Conservation (phyloP, 2,329 filamentous ascomycete genomes). For the Harringtonia lauricola region DNA sequence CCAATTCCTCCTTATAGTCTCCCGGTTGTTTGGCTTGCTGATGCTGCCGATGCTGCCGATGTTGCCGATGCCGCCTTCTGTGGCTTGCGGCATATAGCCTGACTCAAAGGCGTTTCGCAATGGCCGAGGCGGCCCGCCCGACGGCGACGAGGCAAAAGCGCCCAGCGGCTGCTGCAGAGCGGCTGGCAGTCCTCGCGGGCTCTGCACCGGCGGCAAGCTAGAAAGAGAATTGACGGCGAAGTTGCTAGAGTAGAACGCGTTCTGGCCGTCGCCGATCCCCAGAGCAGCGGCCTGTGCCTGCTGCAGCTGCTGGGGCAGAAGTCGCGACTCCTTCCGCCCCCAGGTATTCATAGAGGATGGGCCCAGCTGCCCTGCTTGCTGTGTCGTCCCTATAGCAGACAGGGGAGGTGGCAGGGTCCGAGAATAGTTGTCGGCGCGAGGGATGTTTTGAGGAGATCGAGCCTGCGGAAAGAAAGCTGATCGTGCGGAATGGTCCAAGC, state of each 20-base stretch:
- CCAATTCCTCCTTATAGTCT: conserved; percentile 5
- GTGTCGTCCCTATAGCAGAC: neutral
- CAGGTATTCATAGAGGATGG: neutral
- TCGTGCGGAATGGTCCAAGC: too few relatives aligned
- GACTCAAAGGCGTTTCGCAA: neutral
- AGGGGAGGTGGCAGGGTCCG: too few relatives aligned
- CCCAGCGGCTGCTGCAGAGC: neutral
- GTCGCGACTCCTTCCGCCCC: neutral
- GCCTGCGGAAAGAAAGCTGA: too few relatives aligned
- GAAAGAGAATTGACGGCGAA: conserved; percentile 16
- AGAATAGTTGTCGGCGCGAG: too few relatives aligned
- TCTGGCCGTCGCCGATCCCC: neutral
- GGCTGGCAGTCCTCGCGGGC: conserved; percentile 17
- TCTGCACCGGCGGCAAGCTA: conserved; percentile 21
- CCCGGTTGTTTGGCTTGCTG: neutral
- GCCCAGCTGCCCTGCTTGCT: neutral
- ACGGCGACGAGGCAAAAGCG: neutral
- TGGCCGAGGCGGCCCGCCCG: neutral
- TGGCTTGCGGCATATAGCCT: too few relatives aligned
- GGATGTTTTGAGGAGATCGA: too few relatives aligned
- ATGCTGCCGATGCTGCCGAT: neutral
- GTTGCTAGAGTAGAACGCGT: conserved; percentile 15
- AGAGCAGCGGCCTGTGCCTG: conserved; percentile 7
- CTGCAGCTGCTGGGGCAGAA: conserved; percentile 8
- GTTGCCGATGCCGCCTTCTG: too few relatives aligned